These are phyloP conservation scores for Blastobotrys ciferrii DNA, from an alignment of 1,139 yeast genomes.

Conservation along the genomic window DNA sequence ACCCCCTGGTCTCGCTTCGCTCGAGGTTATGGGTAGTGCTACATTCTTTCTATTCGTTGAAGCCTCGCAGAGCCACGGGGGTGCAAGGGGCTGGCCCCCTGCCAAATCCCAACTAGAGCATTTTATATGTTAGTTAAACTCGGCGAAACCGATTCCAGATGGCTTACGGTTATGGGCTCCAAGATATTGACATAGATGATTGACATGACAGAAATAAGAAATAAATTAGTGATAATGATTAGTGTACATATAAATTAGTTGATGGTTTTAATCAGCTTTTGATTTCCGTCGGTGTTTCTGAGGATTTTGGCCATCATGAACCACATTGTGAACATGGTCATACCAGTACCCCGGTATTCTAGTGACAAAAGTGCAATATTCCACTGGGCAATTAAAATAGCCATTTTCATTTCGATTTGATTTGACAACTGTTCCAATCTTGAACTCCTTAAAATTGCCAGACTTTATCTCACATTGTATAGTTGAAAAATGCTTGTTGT, in stretches of 20 bases:
- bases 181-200: no score
- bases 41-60: no score
- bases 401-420: constrained; percentile 28
- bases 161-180: no score
- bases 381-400: constrained; percentile 29
- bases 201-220: no score
- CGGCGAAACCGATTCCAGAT: no score
- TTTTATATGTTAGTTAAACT: no score
- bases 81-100: no score
- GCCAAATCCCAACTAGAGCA: no score
- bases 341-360: constrained; percentile 33
- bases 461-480: constrained; percentile 24
- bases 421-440: constrained; percentile 23
- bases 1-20: no score
- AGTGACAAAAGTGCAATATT: constrained; percentile 30
- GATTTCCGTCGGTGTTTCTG: constrained; percentile 24
- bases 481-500: constrained; percentile 30
- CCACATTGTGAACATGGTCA: constrained; percentile 31
- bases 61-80: no score
- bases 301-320: constrained; percentile 29
- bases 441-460: constrained; percentile 26
- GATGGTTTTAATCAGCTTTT: background rate
- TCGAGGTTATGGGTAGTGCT: no score
- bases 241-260: background rate
- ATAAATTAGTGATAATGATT: background rate